phyloP scores from a whole-genome alignment of 2,329 filamentous ascomycete species.

The Clarireedia paspali region DNA sequence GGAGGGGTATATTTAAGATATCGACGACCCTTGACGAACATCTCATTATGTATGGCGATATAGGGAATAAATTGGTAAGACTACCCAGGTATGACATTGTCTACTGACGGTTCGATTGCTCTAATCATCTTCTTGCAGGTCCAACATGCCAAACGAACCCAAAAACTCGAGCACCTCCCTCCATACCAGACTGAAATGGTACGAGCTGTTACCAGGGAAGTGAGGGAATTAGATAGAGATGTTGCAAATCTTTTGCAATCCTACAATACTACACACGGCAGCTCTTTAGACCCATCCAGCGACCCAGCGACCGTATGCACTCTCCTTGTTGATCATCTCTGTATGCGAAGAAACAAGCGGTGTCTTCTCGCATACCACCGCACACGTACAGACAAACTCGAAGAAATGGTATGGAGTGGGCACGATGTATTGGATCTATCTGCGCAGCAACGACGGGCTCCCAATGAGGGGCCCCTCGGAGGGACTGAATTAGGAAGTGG shows the following conservation, averaged over 20 bases:
- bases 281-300: slow-evolving; percentile 77
- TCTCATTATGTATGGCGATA: slow-evolving; percentile 58
- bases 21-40: too few relatives aligned
- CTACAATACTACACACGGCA: slow-evolving; percentile 46
- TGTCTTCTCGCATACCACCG: slow-evolving; percentile 92
- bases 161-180: slow-evolving; percentile 76
- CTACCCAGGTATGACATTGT: neutral
- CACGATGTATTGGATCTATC: slow-evolving; percentile 70
- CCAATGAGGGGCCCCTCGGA: slow-evolving; percentile 28
- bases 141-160: slow-evolving; percentile 91
- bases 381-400: slow-evolving; percentile 81
- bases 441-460: slow-evolving; percentile 42
- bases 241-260: slow-evolving; percentile 71
- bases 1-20: neutral
- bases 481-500: slow-evolving; percentile 32
- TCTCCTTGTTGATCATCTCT: slow-evolving; percentile 85
- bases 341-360: slow-evolving; percentile 92
- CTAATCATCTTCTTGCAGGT: slow-evolving; percentile 47
- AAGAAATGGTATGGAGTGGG: slow-evolving; percentile 89
- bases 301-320: slow-evolving; percentile 82
- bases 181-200: slow-evolving; percentile 91
- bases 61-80: slow-evolving; percentile 59
- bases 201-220: slow-evolving; percentile 79
- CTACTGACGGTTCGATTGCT: neutral
- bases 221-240: slow-evolving; percentile 86